phyloP scores from a whole-genome alignment of 495 filamentous ascomycete genomes.

The Neurospora discreta region DNA sequence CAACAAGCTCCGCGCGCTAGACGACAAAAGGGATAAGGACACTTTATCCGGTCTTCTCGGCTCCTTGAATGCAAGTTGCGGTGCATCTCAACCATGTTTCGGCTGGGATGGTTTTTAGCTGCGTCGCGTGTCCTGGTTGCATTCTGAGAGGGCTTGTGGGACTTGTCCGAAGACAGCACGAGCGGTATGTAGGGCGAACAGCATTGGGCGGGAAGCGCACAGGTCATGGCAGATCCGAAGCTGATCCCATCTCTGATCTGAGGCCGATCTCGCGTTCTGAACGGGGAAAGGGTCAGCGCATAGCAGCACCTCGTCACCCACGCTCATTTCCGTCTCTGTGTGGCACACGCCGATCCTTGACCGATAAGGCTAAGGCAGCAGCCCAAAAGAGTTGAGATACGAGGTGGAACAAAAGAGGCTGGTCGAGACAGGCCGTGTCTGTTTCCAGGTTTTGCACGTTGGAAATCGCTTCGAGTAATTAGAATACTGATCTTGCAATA shows the following conservation, averaged over 20 bases:
- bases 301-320: background rate
- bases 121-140: background rate
- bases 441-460: background rate
- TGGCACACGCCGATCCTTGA: background rate
- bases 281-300: background rate
- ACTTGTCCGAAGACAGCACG: background rate
- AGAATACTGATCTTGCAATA: background rate
- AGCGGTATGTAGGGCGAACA: background rate
- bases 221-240: background rate
- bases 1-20: background rate
- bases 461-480: background rate
- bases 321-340: background rate
- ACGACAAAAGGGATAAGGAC: background rate
- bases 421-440: background rate
- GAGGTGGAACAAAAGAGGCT: background rate
- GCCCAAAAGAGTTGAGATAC: background rate
- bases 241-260: background rate
- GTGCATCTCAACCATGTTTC: background rate
- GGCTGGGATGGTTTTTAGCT: background rate
- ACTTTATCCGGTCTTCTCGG: background rate
- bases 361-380: background rate
- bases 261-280: background rate
- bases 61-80: background rate
- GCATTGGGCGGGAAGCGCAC: background rate
- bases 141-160: background rate